Conservation (phyloP, 352 stramenopile species). For the Phytophthora multivora region DNA sequence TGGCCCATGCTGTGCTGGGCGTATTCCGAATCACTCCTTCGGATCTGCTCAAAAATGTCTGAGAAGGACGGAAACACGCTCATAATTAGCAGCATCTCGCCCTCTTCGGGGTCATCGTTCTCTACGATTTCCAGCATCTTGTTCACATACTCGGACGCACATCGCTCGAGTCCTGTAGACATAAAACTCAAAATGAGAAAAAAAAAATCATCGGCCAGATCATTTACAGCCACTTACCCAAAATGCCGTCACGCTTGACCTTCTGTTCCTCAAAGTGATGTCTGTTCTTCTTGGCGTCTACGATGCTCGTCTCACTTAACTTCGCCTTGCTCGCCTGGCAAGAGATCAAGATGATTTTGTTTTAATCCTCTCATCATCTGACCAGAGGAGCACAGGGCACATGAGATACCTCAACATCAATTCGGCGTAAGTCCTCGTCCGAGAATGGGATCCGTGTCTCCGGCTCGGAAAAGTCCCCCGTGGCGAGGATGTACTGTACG, state of each 20-base stretch:
- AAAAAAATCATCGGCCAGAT: no score
- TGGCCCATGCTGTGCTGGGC: slow-evolving; percentile 87
- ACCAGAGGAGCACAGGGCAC: slow-evolving; percentile 29
- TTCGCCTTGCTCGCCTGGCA: slow-evolving; percentile 67
- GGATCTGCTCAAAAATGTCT: slow-evolving; percentile 87
- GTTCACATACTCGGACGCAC: slow-evolving; percentile 84
- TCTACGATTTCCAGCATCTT: slow-evolving; percentile 89
- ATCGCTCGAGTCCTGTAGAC: slow-evolving; percentile 72
- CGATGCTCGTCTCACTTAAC: slow-evolving; percentile 67
- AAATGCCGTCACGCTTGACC: slow-evolving; percentile 81
- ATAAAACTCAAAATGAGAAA: neutral
- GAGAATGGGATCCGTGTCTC: slow-evolving; percentile 89
- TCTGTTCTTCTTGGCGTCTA: slow-evolving; percentile 77
- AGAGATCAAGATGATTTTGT: slow-evolving; percentile 37
- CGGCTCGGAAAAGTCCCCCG: slow-evolving; percentile 89
- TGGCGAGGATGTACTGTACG: slow-evolving; percentile 88
- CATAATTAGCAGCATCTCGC: slow-evolving; percentile 83
- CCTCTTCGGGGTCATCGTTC: slow-evolving; percentile 75
- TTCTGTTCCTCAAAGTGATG: slow-evolving; percentile 82
- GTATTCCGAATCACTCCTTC: slow-evolving; percentile 75
- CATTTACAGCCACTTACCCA: slow-evolving; percentile 45
- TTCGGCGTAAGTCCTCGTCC: slow-evolving; percentile 74
- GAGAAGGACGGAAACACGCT: slow-evolving; percentile 89
- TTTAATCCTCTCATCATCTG: slow-evolving; percentile 34
- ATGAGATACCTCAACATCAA: slow-evolving; percentile 69